Base-by-base conservation (phyloP, 2,329 filamentous ascomycete genomes). In the Colletotrichum tofieldiae region DNA sequence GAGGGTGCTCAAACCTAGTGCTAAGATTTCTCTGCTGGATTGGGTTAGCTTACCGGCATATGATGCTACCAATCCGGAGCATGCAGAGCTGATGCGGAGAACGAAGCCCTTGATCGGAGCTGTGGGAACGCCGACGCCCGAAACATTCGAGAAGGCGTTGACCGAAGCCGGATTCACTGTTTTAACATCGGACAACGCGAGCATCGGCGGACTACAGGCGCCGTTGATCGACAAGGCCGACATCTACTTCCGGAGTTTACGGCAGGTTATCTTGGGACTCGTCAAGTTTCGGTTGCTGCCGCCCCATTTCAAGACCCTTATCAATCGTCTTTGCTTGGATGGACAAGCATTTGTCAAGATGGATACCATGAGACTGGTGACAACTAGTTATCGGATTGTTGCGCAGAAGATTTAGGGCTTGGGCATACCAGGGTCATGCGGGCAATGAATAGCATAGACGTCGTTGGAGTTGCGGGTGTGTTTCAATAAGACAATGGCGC, bases 91-190 rank as follows among this genome's bases (percentile, higher is more conserved):
- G 49, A 89, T 89, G 87, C 81, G 84, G 32, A 85, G 86, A 52
- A 86, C 88, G 45, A 89, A 89, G 81, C 87, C 87, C 18, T 77
- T 89, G 54, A 88, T 89, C 73, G 87, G 87, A 32, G 87, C 87
- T 43, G 86, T 89, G 11, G 87, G 87, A 47, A 89, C 87, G 2
- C 87, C 86, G 45, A 88, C 86, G 3, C 86, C 85, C 5, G 78
- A 79, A 41, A 81, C 80, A 16, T 79, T 89, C 45, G 86, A 88
- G 75, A 77, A 78, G 62, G 86, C 84, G 3, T 81, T 88, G 12
- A 75, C 73, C 32, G 82, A 81, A 2, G 84, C 86, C n/a, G 87
- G 87, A 0, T 88, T 89, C 75, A 74, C 76, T 14, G 83, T 89
- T 43, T 76, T 83, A 7, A 79, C 78, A 49, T 88, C 86, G 11